Conservation (phyloP, 768 basidiomycete species). For the Inosperma sp. region DNA sequence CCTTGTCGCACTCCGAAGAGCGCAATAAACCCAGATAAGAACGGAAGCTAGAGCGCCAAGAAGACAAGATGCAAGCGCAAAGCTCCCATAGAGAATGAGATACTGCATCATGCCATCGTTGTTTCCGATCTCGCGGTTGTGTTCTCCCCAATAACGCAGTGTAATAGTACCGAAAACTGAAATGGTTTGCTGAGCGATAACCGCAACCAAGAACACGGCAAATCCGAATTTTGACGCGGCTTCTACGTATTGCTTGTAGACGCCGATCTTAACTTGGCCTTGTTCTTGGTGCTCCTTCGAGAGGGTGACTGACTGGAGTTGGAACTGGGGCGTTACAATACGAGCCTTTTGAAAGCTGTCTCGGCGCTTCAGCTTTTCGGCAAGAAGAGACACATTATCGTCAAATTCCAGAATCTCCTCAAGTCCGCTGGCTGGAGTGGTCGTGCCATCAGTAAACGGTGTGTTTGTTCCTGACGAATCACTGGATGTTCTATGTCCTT, state of each 20-base stretch:
- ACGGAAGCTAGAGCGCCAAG: slow-evolving; percentile 54
- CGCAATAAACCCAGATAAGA: slow-evolving; percentile 73
- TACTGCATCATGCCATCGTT: slow-evolving; percentile 58
- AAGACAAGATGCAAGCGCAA: slow-evolving; percentile 54
- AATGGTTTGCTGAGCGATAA: slow-evolving; percentile 51
- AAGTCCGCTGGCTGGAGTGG: slow-evolving; percentile 28
- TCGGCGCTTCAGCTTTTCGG: slow-evolving; percentile 56
- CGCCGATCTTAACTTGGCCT: slow-evolving; percentile 71
- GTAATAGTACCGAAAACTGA: slow-evolving; percentile 60
- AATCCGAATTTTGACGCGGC: slow-evolving; percentile 78
- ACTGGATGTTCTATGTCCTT: slow-evolving; percentile 42
- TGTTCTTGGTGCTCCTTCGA: slow-evolving; percentile 73
- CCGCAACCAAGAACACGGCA: slow-evolving; percentile 52
- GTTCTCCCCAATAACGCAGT: slow-evolving; percentile 79
- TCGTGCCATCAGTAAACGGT: slow-evolving; percentile 40
- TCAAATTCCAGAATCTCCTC: slow-evolving; percentile 17
- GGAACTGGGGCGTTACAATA: slow-evolving; percentile 40
- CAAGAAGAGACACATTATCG: slow-evolving; percentile 30
- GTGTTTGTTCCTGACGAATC: slow-evolving; percentile 48
- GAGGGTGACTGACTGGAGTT: slow-evolving; percentile 42
- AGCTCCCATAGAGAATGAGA: slow-evolving; percentile 61
- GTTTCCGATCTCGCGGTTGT: slow-evolving; percentile 55
- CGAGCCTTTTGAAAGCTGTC: slow-evolving; percentile 55
- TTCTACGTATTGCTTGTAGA: slow-evolving; percentile 74
- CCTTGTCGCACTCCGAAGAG: slow-evolving; percentile 64